phyloP scores from a whole-genome alignment of 768 basidiomycete genomes.

The Hericium alpestre region DNA sequence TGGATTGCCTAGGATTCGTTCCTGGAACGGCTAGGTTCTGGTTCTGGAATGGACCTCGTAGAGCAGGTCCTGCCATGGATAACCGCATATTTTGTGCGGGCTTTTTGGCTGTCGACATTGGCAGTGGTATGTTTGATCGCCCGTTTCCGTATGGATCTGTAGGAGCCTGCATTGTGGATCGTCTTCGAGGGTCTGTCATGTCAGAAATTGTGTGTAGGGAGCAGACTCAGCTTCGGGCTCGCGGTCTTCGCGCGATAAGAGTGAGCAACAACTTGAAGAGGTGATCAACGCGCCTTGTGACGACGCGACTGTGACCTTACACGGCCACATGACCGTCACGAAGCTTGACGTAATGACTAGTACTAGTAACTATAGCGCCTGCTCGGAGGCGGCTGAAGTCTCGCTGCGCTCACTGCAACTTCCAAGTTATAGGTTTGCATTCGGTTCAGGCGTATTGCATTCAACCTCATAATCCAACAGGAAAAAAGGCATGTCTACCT shows the following conservation, averaged over 20 bases:
- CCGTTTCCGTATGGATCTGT: conserved; percentile 37
- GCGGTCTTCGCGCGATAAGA: background rate
- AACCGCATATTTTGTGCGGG: conserved; percentile 42
- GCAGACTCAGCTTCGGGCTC: background rate
- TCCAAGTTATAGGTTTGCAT: no score
- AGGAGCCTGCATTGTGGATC: conserved; percentile 48
- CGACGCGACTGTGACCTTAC: background rate
- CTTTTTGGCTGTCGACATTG: conserved; percentile 52
- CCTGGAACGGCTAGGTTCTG: conserved; percentile 16
- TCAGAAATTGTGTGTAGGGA: background rate
- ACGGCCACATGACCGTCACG: background rate
- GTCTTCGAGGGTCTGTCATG: conserved; percentile 41
- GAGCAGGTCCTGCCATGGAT: conserved; percentile 70
- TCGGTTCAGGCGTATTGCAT: no score
- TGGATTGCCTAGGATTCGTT: conserved; percentile 57
- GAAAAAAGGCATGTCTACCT: conserved; percentile 4
- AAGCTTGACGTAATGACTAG: no score
- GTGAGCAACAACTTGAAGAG: background rate
- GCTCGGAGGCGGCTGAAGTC: no score
- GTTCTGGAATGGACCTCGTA: conserved; percentile 42
- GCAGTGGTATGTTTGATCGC: conserved; percentile 64
- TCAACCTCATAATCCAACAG: background rate
- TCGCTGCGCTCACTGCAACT: no score
- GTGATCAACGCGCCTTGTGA: background rate
- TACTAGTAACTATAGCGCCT: no score